phyloP scores from a whole-genome alignment of 116 monocot species.

The Cymodocea nodosa region DNA sequence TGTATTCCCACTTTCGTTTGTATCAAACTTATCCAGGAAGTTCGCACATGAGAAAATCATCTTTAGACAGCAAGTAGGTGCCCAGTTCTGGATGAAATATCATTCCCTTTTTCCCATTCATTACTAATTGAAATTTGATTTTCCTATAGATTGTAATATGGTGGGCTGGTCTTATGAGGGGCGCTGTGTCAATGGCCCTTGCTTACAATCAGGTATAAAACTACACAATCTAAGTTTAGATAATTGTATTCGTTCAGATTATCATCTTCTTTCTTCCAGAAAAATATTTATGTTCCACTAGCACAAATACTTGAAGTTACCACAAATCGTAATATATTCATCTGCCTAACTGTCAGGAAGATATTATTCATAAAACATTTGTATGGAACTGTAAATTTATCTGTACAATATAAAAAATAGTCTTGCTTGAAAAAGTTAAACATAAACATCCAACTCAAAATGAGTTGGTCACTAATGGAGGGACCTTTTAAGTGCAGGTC shows the following conservation, averaged over 20 bases:
- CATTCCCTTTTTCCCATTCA: neutral
- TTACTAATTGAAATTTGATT: conserved; percentile 4
- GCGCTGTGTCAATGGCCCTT: conserved; percentile 91
- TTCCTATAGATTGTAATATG: conserved; percentile 58
- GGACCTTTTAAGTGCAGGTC: too few species aligned
- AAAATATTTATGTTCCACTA: too few species aligned
- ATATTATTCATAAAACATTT: too few species aligned
- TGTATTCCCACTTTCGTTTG: conserved; percentile 89
- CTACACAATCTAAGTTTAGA: neutral
- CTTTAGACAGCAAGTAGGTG: conserved; percentile 66
- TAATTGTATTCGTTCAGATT: neutral
- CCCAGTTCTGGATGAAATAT: neutral
- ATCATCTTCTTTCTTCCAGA: neutral
- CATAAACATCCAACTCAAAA: too few species aligned
- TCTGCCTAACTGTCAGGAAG: too few species aligned
- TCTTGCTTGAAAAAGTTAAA: too few species aligned
- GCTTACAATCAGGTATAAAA: conserved; percentile 80
- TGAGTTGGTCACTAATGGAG: too few species aligned
- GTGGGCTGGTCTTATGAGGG: conserved; percentile 98
- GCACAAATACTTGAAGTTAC: too few species aligned
- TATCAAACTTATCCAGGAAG: conserved; percentile 73
- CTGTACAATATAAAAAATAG: too few species aligned
- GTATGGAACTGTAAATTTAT: too few species aligned
- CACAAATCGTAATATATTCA: too few species aligned
- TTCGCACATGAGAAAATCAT: conserved; percentile 44